Evolutionary conservation across 352 stramenopile species (phyloP), one percentile per base, ranked within the genome.

Genomic region (Thalassiosira sp.): DNA sequence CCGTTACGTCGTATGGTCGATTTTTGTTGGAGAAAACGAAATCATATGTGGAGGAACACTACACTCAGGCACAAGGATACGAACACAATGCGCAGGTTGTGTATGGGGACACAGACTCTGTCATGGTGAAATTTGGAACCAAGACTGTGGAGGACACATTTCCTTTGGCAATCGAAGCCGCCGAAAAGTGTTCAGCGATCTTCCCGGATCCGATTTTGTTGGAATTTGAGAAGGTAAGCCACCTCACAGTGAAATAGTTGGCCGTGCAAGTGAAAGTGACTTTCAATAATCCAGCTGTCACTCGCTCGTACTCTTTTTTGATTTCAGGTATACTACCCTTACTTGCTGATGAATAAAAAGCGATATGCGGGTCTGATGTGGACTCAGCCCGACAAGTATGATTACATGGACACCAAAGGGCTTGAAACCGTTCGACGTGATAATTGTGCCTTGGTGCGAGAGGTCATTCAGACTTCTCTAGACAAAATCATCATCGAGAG

Each of bases 261-360:
- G 10, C 11, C n/a, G 76, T 65, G 57, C 31, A 37, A 20, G 57
- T 65, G 22, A 61, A 37, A 28, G 3, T 27, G 2, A n/a, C 18
- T 45, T 72, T 58, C 16, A 24, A 3, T 22, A 49, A 72, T 33
- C 31, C 31, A 37, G 31, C 31, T 37, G 31, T 22, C 16, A 48
- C 48, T 18, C 18, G n/a, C n/a, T n/a, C n/a, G n/a, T n/a, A n/a
- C n/a, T 49, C 22, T 72, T 73, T 45, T 76, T 79, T 11, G 10
- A 22, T 20, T 59, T 13, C 22, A 65, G 52, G 96, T 99, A 0
- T 99, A 99, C 85, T 99, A 96, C 67, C 97, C 97, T 11, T 99
- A 99, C 74, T 85, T 99, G 71, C 90, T 99, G 16, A 99, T 99
- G 96, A 99, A 99, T 90, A 99, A 99, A 90, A 99, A 99, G 86